Conservation (phyloP, 129 eudicot genomes). For the Saposhnikovia divaricata region DNA sequence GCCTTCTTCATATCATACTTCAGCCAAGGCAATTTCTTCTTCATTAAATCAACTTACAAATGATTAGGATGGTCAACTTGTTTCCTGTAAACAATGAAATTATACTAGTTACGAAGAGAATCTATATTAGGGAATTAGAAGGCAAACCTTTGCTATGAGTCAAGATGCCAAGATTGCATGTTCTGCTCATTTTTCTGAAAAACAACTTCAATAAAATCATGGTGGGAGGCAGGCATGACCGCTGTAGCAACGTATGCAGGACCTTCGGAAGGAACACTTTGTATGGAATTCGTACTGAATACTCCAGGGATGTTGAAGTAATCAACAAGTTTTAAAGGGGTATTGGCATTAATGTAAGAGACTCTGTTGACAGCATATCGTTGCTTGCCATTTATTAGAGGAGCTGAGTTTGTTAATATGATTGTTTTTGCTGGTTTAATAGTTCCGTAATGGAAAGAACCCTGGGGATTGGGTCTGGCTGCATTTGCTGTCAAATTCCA, state of each 20-base stretch:
- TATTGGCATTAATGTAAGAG: slow-evolving; percentile 59
- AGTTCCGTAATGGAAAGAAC: slow-evolving; percentile 83
- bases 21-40: too few relatives aligned
- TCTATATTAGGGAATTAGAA: too few relatives aligned
- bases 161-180: slow-evolving; percentile 93
- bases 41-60: too few relatives aligned
- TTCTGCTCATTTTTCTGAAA: slow-evolving; percentile 71
- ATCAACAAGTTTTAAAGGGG: slow-evolving; percentile 96
- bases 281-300: slow-evolving; percentile 48
- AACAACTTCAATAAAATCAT: slow-evolving; percentile 71
- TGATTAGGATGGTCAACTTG: too few relatives aligned
- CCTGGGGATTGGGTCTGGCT: slow-evolving; percentile 96
- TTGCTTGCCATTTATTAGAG: slow-evolving; percentile 59
- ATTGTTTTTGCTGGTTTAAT: slow-evolving; percentile 53
- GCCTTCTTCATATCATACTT: too few relatives aligned
- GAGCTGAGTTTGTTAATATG: slow-evolving; percentile 61
- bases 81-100: too few relatives aligned
- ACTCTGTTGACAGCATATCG: slow-evolving; percentile 84
- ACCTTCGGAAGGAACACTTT: slow-evolving; percentile 44
- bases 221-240: slow-evolving; percentile 56
- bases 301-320: slow-evolving; percentile 87
- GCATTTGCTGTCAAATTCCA: slow-evolving; percentile 96
- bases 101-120: too few relatives aligned
- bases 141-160: too few relatives aligned
- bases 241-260: slow-evolving; percentile 44